Evolutionary conservation across 2,329 filamentous ascomycete genomes (phyloP).

Genomic region (Xylariaceae sp.): DNA sequence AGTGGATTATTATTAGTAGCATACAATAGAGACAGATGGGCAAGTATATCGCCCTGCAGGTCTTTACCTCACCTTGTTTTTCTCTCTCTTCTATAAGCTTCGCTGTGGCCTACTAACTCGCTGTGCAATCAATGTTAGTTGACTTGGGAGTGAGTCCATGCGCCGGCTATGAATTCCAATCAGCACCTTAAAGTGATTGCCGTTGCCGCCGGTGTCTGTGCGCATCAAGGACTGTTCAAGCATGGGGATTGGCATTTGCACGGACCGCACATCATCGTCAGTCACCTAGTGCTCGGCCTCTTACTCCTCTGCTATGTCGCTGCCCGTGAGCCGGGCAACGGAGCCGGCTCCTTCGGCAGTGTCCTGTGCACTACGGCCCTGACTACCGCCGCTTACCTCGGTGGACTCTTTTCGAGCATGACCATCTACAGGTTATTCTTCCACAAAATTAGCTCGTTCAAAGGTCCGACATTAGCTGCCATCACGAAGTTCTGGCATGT

Average conservation of each 20-base stretch:
- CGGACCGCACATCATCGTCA: slow-evolving; percentile 15
- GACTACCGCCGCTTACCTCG: slow-evolving; percentile 11
- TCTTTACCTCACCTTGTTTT: no score
- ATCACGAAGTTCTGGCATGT: slow-evolving; percentile 24
- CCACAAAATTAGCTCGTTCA: slow-evolving; percentile 30
- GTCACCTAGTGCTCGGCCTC: slow-evolving; percentile 9
- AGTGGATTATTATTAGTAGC: no score
- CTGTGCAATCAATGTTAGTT: no score
- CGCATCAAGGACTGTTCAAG: slow-evolving; percentile 17
- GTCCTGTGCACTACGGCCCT: slow-evolving; percentile 3
- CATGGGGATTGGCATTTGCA: slow-evolving; percentile 20
- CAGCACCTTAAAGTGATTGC: slow-evolving; percentile 4
- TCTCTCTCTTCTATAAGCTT: no score
- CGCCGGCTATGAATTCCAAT: no score
- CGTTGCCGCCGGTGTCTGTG: slow-evolving; percentile 10
- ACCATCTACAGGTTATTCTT: slow-evolving; percentile 32
- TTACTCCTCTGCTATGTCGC: slow-evolving; percentile 8
- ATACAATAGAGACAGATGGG: no score
- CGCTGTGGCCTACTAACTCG: no score
- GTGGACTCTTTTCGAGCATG: slow-evolving; percentile 19
- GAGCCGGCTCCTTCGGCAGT: neutral
- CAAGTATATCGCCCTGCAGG: no score
- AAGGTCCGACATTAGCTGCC: slow-evolving; percentile 31
- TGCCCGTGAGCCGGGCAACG: neutral
- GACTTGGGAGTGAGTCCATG: no score